Evolutionary conservation across 306 rosid genomes (phyloP).

Genomic region (Begonia loranthoides): DNA sequence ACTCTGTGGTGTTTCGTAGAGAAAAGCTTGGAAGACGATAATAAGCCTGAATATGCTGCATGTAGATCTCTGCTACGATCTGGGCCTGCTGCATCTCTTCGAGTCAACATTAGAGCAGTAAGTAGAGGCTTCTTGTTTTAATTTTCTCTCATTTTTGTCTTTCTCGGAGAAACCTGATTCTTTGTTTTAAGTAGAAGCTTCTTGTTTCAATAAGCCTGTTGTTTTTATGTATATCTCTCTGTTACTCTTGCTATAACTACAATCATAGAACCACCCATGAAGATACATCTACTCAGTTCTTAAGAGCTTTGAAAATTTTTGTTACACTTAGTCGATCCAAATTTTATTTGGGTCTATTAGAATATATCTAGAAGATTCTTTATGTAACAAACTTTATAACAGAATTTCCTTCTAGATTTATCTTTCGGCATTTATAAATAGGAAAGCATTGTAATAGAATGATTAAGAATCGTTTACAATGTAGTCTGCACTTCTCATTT

Average conservation of each 20-base stretch:
- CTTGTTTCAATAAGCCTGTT: background rate
- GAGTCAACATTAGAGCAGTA: constrained; percentile 73
- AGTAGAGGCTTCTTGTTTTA: constrained; percentile 19
- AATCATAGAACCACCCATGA: background rate
- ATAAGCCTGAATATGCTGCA: constrained; percentile 41
- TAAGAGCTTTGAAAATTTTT: constrained; percentile 9
- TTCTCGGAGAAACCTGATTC: background rate
- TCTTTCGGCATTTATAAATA: too few species aligned
- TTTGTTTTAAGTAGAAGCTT: background rate
- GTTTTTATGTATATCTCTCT: background rate
- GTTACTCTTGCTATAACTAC: background rate
- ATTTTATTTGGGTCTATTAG: too few species aligned
- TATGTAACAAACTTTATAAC: too few species aligned
- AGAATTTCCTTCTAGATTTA: too few species aligned
- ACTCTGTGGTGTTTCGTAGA: constrained; percentile 14
- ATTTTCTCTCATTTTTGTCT: constrained; percentile 3
- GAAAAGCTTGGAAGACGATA: constrained; percentile 43
- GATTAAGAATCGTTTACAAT: too few species aligned
- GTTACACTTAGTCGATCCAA: background rate
- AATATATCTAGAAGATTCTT: too few species aligned
- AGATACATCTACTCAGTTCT: constrained; percentile 2
- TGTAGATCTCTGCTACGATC: constrained; percentile 78
- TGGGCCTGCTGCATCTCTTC: constrained; percentile 88
- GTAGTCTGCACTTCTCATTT: too few species aligned
- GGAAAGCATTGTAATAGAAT: too few species aligned